Evolutionary conservation across 108 stramenopile species (phyloP), one percentile per base, ranked within the genome.

Genomic region (Fistulifera pelliculosa): DNA sequence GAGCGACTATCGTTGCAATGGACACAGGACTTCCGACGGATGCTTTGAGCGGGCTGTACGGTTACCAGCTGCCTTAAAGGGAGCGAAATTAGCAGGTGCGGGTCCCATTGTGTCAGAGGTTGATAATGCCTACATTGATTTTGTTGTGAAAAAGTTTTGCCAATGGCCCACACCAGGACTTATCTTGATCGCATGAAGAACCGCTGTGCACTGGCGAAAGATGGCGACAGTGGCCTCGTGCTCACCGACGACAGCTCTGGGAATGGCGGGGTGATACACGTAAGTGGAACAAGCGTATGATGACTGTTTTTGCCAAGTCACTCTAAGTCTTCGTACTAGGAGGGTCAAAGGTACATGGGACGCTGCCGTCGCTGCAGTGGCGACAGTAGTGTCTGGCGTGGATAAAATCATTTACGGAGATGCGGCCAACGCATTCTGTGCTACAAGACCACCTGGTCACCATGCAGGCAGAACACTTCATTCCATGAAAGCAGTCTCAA

Each of bases 311-410:
- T 45, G 50, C 50, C 25, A 17, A 23, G 22, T 2, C 15, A 23
- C 6, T 23, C 17, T 51, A 26, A n/a, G 2, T 7, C 7, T 23
- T n/a, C 5, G 5, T 51, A 2, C 50, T 41, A 85, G 79, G 69
- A 76, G 90, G 90, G 31, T 79, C 90, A 70, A 73, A 31, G 90
- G 90, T 8, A 81, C 83, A 27, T 92, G 73, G 67, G 75, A 62
- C 41, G 98, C 96, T 15, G 96, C 96, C 17, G 58, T 93, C 47
- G 68, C 77, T 23, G 95, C 86, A 2, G 94, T 97, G n/a, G 93
- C 81, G 14, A 79, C 90, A 40, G 82, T 89, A 10, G 38, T 95
- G 22, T 66, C 77, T 31, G 96, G 77, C 17, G 83, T 83, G 39
- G 92, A 94, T 45, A 89, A 83, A 75, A 76, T 97, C 22, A 72